Percentiles rank a stretch among this genome's conserved stretches.
These are phyloP conservation scores for Aspergillus amoenus DNA, from an alignment of 2,329 filamentous ascomycete genomes.

Conservation along the genomic window DNA sequence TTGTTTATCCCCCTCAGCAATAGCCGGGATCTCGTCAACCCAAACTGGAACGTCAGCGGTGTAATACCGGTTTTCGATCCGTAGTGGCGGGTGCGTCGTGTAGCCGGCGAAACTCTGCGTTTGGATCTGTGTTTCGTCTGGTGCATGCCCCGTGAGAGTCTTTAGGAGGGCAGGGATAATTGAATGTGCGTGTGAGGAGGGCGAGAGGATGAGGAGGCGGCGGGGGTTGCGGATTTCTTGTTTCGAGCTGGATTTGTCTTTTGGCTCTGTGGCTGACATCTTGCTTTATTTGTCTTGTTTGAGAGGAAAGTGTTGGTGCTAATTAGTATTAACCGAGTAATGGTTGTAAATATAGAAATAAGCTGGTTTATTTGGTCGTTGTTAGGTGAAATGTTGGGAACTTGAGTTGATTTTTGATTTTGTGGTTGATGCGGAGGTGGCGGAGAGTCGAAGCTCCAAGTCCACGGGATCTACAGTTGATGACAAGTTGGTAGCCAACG, in stretches of 20 bases:
- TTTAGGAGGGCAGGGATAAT: constrained; percentile 40
- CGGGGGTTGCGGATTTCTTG: constrained; percentile 37
- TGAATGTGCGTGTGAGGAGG: constrained; percentile 33
- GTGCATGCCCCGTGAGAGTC: constrained; percentile 34
- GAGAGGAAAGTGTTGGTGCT: background rate
- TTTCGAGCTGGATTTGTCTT: constrained; percentile 2
- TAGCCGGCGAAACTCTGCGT: constrained; percentile 45
- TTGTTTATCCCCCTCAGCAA: background rate
- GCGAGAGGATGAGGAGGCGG: constrained; percentile 43
- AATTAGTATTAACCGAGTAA: background rate
- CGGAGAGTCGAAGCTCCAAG: constrained; percentile 12
- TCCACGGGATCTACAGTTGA: background rate
- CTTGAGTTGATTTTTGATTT: background rate
- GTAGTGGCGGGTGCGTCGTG: constrained; percentile 45
- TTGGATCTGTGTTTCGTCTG: constrained; percentile 21
- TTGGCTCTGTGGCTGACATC: background rate
- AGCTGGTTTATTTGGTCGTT: background rate
- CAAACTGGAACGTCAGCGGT: constrained; percentile 45
- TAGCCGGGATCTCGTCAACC: constrained; percentile 46
- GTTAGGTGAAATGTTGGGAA: background rate
- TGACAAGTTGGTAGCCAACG: too few relatives aligned
- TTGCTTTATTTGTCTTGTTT: background rate
- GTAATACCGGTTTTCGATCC: constrained; percentile 46
- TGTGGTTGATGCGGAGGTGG: constrained; percentile 9
- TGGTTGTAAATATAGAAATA: background rate